Evolutionary conservation across 495 filamentous ascomycete genomes (phyloP).

Genomic region (Jackrogersella minutella): DNA sequence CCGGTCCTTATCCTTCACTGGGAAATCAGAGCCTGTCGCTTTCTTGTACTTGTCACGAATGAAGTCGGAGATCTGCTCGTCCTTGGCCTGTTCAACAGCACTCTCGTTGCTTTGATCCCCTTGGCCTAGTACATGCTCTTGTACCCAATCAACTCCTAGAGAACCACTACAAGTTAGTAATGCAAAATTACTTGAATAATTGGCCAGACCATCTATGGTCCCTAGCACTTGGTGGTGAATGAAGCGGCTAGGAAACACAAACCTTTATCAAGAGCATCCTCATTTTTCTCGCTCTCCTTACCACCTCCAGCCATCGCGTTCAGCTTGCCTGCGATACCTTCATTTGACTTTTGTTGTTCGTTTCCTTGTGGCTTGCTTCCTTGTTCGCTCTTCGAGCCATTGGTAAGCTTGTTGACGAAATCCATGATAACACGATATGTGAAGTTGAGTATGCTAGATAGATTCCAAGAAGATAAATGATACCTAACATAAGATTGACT

Average conservation of each 20-base stretch:
- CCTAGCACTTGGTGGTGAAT: too few relatives aligned
- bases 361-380: slow-evolving; percentile 20
- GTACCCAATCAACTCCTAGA: slow-evolving; percentile 70
- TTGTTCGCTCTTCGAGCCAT: slow-evolving; percentile 27
- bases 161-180: neutral
- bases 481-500: neutral
- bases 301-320: slow-evolving; percentile 71
- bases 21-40: slow-evolving; percentile 66
- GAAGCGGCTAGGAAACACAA: neutral
- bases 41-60: slow-evolving; percentile 70
- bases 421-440: slow-evolving; percentile 45
- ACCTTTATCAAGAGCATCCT: slow-evolving; percentile 73
- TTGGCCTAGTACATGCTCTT: slow-evolving; percentile 70
- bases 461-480: neutral
- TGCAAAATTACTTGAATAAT: too few relatives aligned
- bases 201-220: too few relatives aligned
- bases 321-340: slow-evolving; percentile 65
- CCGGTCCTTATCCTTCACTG: slow-evolving; percentile 66
- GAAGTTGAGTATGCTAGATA: neutral
- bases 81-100: slow-evolving; percentile 77
- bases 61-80: slow-evolving; percentile 70
- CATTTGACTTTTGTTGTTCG: slow-evolving; percentile 38
- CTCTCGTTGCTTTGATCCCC: slow-evolving; percentile 74
- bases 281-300: slow-evolving; percentile 71
- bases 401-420: slow-evolving; percentile 50